Evolutionary conservation across 2,329 filamentous ascomycete species (phyloP).

Genomic region (Scedosporium boydii): DNA sequence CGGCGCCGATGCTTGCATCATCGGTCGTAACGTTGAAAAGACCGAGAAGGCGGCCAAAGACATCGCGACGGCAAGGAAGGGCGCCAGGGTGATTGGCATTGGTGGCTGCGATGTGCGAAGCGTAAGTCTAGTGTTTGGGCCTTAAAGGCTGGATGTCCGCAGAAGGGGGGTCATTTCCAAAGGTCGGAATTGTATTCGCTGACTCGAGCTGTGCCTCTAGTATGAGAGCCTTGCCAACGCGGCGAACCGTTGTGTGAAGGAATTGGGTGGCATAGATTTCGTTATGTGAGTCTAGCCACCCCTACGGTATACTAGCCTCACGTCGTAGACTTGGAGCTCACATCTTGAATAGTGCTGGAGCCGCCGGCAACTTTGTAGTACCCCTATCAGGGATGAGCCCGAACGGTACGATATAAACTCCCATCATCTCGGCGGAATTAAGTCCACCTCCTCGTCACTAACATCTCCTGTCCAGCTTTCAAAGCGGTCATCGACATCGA

Average conservation of each 20-base stretch:
- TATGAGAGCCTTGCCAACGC: conserved; percentile 60
- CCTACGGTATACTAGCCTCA: background rate
- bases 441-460: background rate
- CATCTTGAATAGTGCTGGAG: conserved; percentile 60
- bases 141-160: no score
- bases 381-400: conserved; percentile 71
- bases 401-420: conserved; percentile 36
- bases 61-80: conserved; percentile 68
- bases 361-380: conserved; percentile 90
- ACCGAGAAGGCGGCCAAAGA: conserved; percentile 72
- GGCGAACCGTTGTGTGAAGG: conserved; percentile 67
- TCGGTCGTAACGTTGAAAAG: conserved; percentile 83
- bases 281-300: conserved; percentile 58
- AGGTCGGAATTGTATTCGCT: no score
- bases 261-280: conserved; percentile 83
- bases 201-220: conserved; percentile 18
- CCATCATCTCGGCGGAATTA: no score
- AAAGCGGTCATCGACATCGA: conserved; percentile 96
- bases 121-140: conserved; percentile 26
- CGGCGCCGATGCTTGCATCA: conserved; percentile 87
- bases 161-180: no score
- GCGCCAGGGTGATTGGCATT: conserved; percentile 79
- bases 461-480: conserved; percentile 48
- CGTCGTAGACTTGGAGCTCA: background rate
- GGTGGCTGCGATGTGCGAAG: conserved; percentile 72